Percentiles rank a stretch among this genome's conserved stretches.
Evolutionary conservation across 768 basidiomycete genomes (phyloP).

Genomic region (Naganishia kalamii): DNA sequence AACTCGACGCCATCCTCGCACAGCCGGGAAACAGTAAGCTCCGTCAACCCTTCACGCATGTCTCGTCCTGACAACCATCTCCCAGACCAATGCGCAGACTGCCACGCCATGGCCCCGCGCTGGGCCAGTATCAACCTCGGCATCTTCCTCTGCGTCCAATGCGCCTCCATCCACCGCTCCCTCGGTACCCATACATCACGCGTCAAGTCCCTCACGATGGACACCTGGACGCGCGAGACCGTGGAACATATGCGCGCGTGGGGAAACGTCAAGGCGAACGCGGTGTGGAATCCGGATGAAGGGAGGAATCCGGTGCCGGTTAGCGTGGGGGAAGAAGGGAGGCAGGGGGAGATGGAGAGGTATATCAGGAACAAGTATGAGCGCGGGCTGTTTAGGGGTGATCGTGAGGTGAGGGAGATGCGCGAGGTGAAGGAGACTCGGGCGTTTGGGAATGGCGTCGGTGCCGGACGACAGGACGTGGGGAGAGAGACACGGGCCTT

Average conservation of each 20-base stretch:
- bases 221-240: constrained; percentile 20
- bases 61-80: constrained; percentile 12
- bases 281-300: constrained; percentile 76
- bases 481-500: too few relatives aligned
- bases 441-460: too few relatives aligned
- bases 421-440: not conserved
- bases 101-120: constrained; percentile 70
- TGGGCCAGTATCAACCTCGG: constrained; percentile 83
- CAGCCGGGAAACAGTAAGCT: constrained; percentile 73
- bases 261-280: constrained; percentile 77
- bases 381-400: constrained; percentile 34
- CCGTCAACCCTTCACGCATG: not conserved
- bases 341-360: constrained; percentile 84
- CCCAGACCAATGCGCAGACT: constrained; percentile 83
- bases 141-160: constrained; percentile 59
- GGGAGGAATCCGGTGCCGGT: constrained; percentile 72
- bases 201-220: constrained; percentile 50
- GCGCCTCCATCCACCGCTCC: constrained; percentile 88
- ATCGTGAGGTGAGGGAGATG: not conserved
- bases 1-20: constrained; percentile 61
- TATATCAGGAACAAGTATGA: constrained; percentile 71
- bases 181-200: constrained; percentile 89
- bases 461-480: too few relatives aligned
- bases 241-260: constrained; percentile 59
- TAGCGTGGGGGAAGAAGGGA: constrained; percentile 63